Evolutionary conservation across 768 basidiomycete genomes (phyloP).

Genomic region (Hygrocybe punicea): DNA sequence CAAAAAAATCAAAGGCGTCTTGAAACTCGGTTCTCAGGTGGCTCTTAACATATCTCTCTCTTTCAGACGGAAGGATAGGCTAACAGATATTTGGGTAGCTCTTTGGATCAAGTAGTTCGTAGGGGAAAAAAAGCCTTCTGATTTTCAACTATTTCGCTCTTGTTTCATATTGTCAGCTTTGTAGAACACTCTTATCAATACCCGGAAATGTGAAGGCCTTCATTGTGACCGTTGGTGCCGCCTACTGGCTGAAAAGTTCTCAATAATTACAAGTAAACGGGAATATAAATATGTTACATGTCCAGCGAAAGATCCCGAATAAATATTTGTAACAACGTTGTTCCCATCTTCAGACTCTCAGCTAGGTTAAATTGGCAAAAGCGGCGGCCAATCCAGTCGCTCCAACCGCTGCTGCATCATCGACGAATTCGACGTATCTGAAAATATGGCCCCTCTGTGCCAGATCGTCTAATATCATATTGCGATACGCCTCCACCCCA

Average conservation of each 20-base stretch:
- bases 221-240: too few species aligned
- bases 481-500: constrained; percentile 57
- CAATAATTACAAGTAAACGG: too few species aligned
- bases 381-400: constrained; percentile 53
- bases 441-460: constrained; percentile 58
- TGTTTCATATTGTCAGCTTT: constrained; percentile 44
- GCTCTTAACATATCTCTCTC: constrained; percentile 1
- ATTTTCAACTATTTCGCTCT: constrained; percentile 57
- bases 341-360: too few species aligned
- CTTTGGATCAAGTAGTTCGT: neutral
- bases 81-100: neutral
- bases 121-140: constrained; percentile 23
- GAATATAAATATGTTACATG: too few species aligned
- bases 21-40: constrained; percentile 42
- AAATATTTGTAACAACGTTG: too few species aligned
- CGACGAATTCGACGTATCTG: constrained; percentile 60
- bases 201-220: too few species aligned
- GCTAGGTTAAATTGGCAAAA: neutral
- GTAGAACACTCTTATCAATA: too few species aligned
- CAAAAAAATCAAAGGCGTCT: constrained; percentile 55
- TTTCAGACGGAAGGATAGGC: neutral
- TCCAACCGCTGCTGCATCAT: constrained; percentile 65
- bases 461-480: constrained; percentile 54
- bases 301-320: too few species aligned
- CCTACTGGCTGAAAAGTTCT: too few species aligned